Evolutionary conservation across 73 alveolate genomes (phyloP).

Genomic region (Stentor coeruleus): DNA sequence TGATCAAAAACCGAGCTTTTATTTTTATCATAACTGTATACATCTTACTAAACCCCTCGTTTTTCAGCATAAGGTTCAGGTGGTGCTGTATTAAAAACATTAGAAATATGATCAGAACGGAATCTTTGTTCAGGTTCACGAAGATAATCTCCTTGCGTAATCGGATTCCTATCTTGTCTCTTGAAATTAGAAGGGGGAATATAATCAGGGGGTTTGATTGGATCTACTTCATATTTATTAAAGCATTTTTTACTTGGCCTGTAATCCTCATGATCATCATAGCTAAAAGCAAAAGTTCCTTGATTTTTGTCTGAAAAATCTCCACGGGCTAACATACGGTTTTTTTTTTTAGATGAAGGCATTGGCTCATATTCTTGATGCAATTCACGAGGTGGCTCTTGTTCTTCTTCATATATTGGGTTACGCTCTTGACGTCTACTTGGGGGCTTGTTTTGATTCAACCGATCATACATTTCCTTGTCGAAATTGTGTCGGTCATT

Average conservation of each 20-base stretch:
- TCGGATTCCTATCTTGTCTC: background rate
- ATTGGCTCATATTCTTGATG: no score
- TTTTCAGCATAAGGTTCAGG: background rate
- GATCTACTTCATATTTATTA: background rate
- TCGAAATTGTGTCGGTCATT: no score
- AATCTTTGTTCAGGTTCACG: background rate
- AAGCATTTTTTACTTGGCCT: background rate
- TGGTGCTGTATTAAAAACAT: background rate
- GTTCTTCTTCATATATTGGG: no score
- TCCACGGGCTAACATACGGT: background rate
- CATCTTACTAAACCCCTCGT: background rate
- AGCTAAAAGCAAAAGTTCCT: background rate
- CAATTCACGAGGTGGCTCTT: no score
- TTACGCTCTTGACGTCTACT: no score
- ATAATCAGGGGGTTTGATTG: background rate
- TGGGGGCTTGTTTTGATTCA: no score
- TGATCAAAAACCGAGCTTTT: background rate
- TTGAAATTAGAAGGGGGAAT: background rate
- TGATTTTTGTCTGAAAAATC: background rate
- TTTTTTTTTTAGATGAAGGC: no score
- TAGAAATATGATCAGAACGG: background rate
- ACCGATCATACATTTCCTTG: no score
- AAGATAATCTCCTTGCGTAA: background rate
- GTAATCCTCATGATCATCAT: background rate
- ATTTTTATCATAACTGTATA: background rate